Conservation (phyloP, 768 basidiomycete genomes). For the Lentinula aciculospora region DNA sequence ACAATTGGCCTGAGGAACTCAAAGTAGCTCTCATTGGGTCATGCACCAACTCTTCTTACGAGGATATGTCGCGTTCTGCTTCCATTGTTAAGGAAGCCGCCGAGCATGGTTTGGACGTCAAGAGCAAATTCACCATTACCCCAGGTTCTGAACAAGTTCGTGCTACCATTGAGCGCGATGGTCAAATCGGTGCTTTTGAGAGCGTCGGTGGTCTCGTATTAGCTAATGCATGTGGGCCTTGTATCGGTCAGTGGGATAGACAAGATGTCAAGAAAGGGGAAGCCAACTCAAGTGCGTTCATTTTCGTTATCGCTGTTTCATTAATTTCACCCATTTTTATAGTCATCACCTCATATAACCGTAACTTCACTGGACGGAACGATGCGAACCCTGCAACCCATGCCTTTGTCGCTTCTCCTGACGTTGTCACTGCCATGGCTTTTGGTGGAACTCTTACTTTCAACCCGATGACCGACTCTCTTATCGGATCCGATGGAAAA, state of each 20-base stretch:
- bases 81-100: slow-evolving; percentile 89
- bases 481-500: slow-evolving; percentile 89
- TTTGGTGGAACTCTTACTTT: slow-evolving; percentile 93
- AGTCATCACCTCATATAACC: slow-evolving; percentile 99
- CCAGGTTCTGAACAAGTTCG: slow-evolving; percentile 98
- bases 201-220: slow-evolving; percentile 86
- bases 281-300: slow-evolving; percentile 84
- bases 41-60: slow-evolving; percentile 99
- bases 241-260: slow-evolving; percentile 99
- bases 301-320: neutral
- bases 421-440: slow-evolving; percentile 94
- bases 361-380: slow-evolving; percentile 99
- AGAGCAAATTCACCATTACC: slow-evolving; percentile 97
- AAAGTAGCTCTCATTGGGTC: slow-evolving; percentile 98
- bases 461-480: slow-evolving; percentile 91
- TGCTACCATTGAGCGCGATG: slow-evolving; percentile 96
- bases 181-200: slow-evolving; percentile 86
- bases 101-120: slow-evolving; percentile 78
- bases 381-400: slow-evolving; percentile 99
- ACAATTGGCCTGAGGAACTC: slow-evolving; percentile 95
- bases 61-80: slow-evolving; percentile 98
- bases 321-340: neutral
- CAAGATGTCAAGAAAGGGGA: slow-evolving; percentile 96
- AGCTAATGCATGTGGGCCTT: slow-evolving; percentile 98
- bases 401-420: slow-evolving; percentile 90